phyloP scores from a whole-genome alignment of 179 eudicot species.

The Nepenthes alata region DNA sequence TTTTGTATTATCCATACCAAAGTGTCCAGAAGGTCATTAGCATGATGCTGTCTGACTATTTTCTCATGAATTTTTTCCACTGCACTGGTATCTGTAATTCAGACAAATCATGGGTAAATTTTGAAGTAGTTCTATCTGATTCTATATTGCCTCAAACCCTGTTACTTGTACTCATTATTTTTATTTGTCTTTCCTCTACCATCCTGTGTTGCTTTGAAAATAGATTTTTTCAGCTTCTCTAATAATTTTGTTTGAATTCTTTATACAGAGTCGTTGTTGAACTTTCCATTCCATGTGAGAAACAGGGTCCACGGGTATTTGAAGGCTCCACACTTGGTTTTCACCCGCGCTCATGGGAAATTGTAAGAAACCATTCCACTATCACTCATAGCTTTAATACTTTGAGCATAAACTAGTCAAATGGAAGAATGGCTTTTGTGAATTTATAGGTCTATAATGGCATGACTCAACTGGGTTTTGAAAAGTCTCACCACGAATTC shows the following conservation, averaged over 20 bases:
- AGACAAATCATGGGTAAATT: too few species aligned
- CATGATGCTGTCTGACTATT: too few species aligned
- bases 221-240: not conserved
- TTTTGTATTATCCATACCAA: too few species aligned
- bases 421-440: constrained; percentile 5
- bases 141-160: too few species aligned
- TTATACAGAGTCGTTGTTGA: constrained; percentile 61
- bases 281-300: constrained; percentile 87
- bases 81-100: too few species aligned
- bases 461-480: constrained; percentile 82
- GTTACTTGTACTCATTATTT: too few species aligned
- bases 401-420: not conserved
- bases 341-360: constrained; percentile 88
- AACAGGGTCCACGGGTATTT: constrained; percentile 65
- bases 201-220: not conserved
- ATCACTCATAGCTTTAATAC: not conserved
- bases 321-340: constrained; percentile 90
- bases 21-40: too few species aligned
- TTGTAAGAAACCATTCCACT: constrained; percentile 36
- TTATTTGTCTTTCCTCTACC: not conserved
- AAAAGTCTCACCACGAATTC: constrained; percentile 53
- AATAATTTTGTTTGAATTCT: constrained; percentile 9
- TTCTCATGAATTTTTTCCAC: too few species aligned
- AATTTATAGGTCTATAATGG: constrained; percentile 76
- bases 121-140: too few species aligned